Percentiles rank a stretch among this genome's conserved stretches.
These are phyloP conservation scores for Nitzschia putrida DNA, from an alignment of 108 stramenopile genomes.

Conservation along the genomic window DNA sequence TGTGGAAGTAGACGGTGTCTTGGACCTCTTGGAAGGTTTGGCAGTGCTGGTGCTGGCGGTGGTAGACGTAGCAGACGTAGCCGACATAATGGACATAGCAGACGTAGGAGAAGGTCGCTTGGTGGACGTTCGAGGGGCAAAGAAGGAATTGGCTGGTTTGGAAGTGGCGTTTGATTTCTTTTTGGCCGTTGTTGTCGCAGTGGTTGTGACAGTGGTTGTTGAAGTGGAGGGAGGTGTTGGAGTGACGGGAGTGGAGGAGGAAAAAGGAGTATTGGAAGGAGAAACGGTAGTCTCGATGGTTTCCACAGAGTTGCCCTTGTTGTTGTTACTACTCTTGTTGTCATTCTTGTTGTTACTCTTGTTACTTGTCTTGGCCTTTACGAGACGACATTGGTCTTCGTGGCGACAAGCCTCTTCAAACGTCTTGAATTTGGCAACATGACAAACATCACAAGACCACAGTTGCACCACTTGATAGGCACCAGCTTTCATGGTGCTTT, in stretches of 20 bases:
- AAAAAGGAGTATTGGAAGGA: neutral
- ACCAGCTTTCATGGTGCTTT: too few species aligned
- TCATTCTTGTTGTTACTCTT: neutral
- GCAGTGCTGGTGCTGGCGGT: neutral
- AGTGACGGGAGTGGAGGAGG: neutral
- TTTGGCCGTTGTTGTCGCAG: neutral
- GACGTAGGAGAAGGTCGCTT: slow-evolving; percentile 3
- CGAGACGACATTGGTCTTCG: slow-evolving; percentile 48
- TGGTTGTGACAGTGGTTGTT: neutral
- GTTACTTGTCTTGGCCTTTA: neutral
- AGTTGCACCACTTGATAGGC: slow-evolving; percentile 1
- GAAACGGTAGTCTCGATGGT: neutral
- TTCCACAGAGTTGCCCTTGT: neutral
- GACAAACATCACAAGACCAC: slow-evolving; percentile 78
- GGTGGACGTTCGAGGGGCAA: slow-evolving; percentile 22
- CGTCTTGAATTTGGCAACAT: slow-evolving; percentile 44
- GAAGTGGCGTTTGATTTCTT: neutral
- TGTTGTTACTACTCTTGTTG: neutral
- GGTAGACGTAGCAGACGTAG: neutral
- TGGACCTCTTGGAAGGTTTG: slow-evolving; percentile 6
- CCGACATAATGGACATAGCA: too few species aligned
- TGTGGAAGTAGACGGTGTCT: neutral
- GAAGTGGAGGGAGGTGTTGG: too few species aligned
- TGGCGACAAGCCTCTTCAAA: slow-evolving; percentile 67
- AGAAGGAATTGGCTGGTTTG: slow-evolving; percentile 19